Conservation (phyloP, 2,329 filamentous ascomycete species). For the Calonectria pauciramosa region DNA sequence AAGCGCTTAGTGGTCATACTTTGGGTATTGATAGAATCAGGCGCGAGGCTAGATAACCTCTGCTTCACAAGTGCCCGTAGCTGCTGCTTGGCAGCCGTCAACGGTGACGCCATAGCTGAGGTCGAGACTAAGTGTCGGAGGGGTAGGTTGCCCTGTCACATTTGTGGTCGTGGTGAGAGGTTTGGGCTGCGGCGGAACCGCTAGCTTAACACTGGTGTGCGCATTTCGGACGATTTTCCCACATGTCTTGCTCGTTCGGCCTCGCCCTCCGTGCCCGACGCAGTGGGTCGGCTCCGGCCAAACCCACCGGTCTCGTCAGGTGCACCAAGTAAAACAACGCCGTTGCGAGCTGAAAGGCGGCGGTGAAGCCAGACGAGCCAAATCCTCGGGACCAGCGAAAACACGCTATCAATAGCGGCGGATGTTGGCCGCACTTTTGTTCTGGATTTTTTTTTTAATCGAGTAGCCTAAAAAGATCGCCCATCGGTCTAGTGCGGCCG, state of each 20-base stretch:
- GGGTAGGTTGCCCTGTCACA: slow-evolving; percentile 4
- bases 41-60: slow-evolving; percentile 71
- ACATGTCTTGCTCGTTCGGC: slow-evolving; percentile 24
- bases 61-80: slow-evolving; percentile 79
- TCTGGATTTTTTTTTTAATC: background rate
- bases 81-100: slow-evolving; percentile 81
- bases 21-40: slow-evolving; percentile 75
- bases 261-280: slow-evolving; percentile 24
- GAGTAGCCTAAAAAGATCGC: background rate
- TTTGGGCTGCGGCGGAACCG: slow-evolving; percentile 17
- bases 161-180: slow-evolving; percentile 22
- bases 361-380: slow-evolving; percentile 21
- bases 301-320: slow-evolving; percentile 36
- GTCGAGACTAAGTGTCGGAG: slow-evolving; percentile 26
- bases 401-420: background rate
- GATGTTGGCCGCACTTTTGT: background rate
- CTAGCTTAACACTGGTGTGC: slow-evolving; percentile 11
- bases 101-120: slow-evolving; percentile 62
- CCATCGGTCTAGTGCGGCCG: background rate
- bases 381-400: background rate
- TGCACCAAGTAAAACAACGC: background rate
- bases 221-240: slow-evolving; percentile 11
- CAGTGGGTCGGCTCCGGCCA: slow-evolving; percentile 34
- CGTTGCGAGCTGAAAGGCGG: slow-evolving; percentile 4
- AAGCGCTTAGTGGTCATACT: slow-evolving; percentile 66